Evolutionary conservation across 2,329 filamentous ascomycete species (phyloP), one percentile per base, ranked within the genome.

Genomic region (Claviceps africana): DNA sequence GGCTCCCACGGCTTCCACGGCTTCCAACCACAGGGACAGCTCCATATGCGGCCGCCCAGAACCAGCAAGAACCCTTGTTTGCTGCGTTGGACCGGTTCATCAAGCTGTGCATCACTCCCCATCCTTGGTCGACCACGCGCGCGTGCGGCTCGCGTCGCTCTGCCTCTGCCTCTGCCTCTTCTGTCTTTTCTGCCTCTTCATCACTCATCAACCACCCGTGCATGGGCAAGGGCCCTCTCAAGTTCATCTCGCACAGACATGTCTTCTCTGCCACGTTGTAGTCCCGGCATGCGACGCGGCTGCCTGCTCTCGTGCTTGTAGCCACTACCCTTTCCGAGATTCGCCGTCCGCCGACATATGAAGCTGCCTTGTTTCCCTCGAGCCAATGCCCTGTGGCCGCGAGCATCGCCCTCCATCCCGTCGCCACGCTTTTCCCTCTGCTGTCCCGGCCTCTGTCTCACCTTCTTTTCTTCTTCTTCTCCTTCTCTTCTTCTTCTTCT

Each of bases 61-160:
- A 33, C 47, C 48, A 51, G 49, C 11, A 50, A 31, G n/a, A 42
- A 19, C 53, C 50, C 31, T 53, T 54, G 22, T 47, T 39, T 51
- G 39, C 40, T 50, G 48, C 30, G 30, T 44, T 28, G 39, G 48
- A 44, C 19, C 39, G 13, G 28, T n/a, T 43, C 48, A n/a, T 44
- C 48, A n/a, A 35, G 39, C 9, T 50, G 40, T 50, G 48, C 40
- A 44, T 50, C 48, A 44, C 48, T 37, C 39, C 39, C 25, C n/a
- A n/a, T n/a, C n/a, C n/a, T n/a, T 33, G 13, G 28, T 6, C 25
- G 30, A 28, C 28, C 21, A n/a, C 28, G 39, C 48, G 39, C 48
- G 31, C 37, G 22, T 22, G n/a, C n/a, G 6, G n/a, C 40, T 19
- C 10, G 10, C 10, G 40, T 22, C n/a, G n/a, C 33, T 7, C 2